phyloP scores from a whole-genome alignment of 257 asterid genomes.

The Plantago ovata region DNA sequence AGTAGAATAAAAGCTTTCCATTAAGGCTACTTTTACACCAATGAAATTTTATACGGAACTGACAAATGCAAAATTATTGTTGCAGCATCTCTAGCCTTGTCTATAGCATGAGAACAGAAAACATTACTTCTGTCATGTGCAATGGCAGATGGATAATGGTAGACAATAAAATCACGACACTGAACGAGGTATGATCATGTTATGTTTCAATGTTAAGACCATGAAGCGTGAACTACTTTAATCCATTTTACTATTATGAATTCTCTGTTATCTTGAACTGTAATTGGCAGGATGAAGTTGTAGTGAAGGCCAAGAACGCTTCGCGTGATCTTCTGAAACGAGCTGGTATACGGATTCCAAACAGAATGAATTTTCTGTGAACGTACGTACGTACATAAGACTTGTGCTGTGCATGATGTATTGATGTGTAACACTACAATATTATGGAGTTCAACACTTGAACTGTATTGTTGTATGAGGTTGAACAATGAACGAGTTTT shows the following conservation, averaged over 20 bases:
- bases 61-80: constrained; percentile 5
- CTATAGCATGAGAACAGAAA: constrained; percentile 74
- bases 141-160: constrained; percentile 78
- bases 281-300: constrained; percentile 40
- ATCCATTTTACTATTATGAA: too few relatives aligned
- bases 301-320: constrained; percentile 47
- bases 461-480: too few relatives aligned
- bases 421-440: too few relatives aligned
- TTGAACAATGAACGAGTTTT: too few relatives aligned
- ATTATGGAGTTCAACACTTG: too few relatives aligned
- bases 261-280: too few relatives aligned
- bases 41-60: background rate
- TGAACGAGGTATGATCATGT: constrained; percentile 48
- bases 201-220: background rate
- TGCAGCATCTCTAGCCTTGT: constrained; percentile 89
- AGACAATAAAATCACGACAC: constrained; percentile 45
- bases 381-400: background rate
- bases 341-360: constrained; percentile 54
- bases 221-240: background rate
- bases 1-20: too few relatives aligned
- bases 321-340: constrained; percentile 49
- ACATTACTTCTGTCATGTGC: constrained; percentile 62
- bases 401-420: too few relatives aligned
- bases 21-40: too few relatives aligned
- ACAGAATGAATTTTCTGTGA: constrained; percentile 46